phyloP scores from a whole-genome alignment of 331 rosid genomes.

The Dryas integrifolia region DNA sequence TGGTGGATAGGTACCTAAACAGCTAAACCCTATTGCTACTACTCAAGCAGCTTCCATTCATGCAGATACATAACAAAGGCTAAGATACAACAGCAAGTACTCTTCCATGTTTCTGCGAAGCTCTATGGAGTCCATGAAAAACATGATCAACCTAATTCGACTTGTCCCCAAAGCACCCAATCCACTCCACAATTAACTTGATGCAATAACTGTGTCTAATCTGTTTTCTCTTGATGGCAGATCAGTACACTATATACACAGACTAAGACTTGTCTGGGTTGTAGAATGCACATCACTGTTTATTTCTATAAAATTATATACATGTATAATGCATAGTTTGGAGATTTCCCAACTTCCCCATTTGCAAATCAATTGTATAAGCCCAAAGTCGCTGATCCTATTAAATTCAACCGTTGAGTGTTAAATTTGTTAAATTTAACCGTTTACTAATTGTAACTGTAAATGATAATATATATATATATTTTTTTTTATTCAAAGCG shows the following conservation, averaged over 20 bases:
- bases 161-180: slow-evolving; percentile 63
- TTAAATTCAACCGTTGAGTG: too few species aligned
- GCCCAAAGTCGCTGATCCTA: too few species aligned
- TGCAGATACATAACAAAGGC: slow-evolving; percentile 22
- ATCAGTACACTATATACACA: too few species aligned
- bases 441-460: too few species aligned
- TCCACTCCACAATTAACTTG: slow-evolving; percentile 60
- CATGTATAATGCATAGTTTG: background rate
- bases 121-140: slow-evolving; percentile 35
- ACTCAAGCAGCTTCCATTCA: background rate
- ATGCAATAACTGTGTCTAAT: background rate
- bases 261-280: background rate
- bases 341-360: background rate
- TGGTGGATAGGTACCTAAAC: too few species aligned
- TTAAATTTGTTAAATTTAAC: too few species aligned
- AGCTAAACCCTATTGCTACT: slow-evolving; percentile 3
- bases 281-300: background rate
- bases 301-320: background rate
- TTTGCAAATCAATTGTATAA: background rate
- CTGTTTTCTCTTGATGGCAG: background rate
- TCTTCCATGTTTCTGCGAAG: slow-evolving; percentile 36
- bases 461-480: too few species aligned
- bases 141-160: slow-evolving; percentile 29
- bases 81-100: slow-evolving; percentile 19
- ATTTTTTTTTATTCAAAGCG: too few species aligned